Percentiles rank a stretch among this genome's conserved stretches.
Conservation (phyloP, 108 stramenopile species). For the Cyclostephanos invisitatus region DNA sequence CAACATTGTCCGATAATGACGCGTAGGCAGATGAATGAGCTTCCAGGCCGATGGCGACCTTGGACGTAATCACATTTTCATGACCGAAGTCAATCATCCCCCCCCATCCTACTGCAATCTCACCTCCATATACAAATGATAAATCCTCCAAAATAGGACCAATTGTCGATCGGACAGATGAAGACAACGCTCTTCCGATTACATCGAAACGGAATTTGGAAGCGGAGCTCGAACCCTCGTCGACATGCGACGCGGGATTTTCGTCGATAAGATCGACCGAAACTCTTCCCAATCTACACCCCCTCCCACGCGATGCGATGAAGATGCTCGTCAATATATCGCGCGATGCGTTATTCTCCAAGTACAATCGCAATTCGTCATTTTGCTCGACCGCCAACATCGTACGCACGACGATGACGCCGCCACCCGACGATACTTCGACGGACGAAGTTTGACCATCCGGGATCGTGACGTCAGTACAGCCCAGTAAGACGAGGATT, state of each 20-base stretch:
- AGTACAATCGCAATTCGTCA: slow-evolving; percentile 7
- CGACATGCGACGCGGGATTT: slow-evolving; percentile 27
- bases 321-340: slow-evolving; percentile 12
- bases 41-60: slow-evolving; percentile 3
- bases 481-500: slow-evolving; percentile 34
- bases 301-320: neutral
- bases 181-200: slow-evolving; percentile 27
- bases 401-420: slow-evolving; percentile 22
- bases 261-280: slow-evolving; percentile 39
- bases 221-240: neutral
- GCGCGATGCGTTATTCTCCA: slow-evolving; percentile 18
- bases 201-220: slow-evolving; percentile 21
- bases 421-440: slow-evolving; percentile 13
- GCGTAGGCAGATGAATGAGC: slow-evolving; percentile 25
- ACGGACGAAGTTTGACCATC: slow-evolving; percentile 1
- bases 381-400: slow-evolving; percentile 1
- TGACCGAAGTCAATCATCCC: too few species aligned
- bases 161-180: slow-evolving; percentile 20
- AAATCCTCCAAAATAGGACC: slow-evolving; percentile 27
- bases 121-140: slow-evolving; percentile 35
- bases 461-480: slow-evolving; percentile 15
- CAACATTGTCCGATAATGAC: slow-evolving; percentile 13
- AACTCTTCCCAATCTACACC: slow-evolving; percentile 21
- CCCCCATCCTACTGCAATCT: slow-evolving; percentile 8
- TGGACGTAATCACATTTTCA: neutral